Evolutionary conservation across 2,329 filamentous ascomycete species (phyloP).

Genomic region (Penicillium sp.): DNA sequence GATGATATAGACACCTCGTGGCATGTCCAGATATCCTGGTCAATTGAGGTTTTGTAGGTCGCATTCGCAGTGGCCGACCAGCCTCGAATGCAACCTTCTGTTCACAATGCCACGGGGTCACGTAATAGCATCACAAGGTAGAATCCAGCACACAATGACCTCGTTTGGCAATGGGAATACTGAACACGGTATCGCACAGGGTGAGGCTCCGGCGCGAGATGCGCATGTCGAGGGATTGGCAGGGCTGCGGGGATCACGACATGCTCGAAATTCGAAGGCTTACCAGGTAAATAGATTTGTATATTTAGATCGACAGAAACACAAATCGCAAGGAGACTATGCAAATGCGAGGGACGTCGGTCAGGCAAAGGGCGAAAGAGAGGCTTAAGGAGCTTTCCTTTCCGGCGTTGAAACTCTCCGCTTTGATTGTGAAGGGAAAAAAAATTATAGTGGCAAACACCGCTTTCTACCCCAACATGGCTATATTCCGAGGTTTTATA

Average conservation of each 20-base stretch:
- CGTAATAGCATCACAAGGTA: neutral
- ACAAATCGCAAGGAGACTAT: conserved; percentile 11
- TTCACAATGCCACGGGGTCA: neutral
- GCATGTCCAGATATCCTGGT: neutral
- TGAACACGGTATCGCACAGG: conserved; percentile 2
- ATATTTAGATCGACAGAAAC: neutral
- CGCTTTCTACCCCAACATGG: conserved; percentile 14
- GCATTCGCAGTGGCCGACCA: conserved; percentile 4
- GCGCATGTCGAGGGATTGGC: conserved; percentile 16
- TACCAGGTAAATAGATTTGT: conserved; percentile 11
- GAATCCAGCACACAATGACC: neutral
- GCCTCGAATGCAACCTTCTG: conserved; percentile 1
- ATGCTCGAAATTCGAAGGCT: conserved; percentile 15
- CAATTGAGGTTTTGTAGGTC: conserved; percentile 3
- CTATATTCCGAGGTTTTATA: neutral
- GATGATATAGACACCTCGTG: neutral
- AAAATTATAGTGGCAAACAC: conserved; percentile 27
- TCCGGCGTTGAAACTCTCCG: conserved; percentile 28
- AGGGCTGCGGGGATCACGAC: conserved; percentile 14
- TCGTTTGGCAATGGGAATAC: neutral
- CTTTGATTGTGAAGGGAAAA: conserved; percentile 21
- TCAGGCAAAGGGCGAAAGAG: conserved; percentile 22
- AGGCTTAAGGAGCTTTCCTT: conserved; percentile 28
- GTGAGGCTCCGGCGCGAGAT: conserved; percentile 13
- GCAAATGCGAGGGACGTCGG: conserved; percentile 15